phyloP scores from a whole-genome alignment of 2,329 filamentous ascomycete species.

The Nannizzia gypsea region DNA sequence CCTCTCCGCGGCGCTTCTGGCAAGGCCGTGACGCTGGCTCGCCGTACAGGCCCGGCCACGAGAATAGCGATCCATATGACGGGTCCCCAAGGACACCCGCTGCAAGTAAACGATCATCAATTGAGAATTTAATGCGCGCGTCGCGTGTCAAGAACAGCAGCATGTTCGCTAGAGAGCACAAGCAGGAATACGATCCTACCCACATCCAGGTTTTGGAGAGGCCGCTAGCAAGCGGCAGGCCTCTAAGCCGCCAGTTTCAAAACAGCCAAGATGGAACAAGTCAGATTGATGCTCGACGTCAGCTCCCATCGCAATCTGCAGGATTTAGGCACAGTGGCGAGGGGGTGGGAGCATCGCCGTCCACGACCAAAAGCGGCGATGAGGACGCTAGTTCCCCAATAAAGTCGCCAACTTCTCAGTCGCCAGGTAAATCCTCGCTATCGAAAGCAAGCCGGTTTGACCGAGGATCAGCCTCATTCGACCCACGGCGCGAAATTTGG shows the following conservation, averaged over 20 bases:
- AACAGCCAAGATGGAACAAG: slow-evolving; percentile 55
- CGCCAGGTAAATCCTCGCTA: slow-evolving; percentile 82
- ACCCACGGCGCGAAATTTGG: slow-evolving; percentile 57
- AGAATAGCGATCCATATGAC: slow-evolving; percentile 55
- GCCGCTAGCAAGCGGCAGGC: slow-evolving; percentile 55
- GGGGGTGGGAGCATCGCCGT: slow-evolving; percentile 1
- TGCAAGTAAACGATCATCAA: slow-evolving; percentile 71
- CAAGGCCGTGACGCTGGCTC: slow-evolving; percentile 60
- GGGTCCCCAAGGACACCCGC: slow-evolving; percentile 51
- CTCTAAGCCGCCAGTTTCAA: slow-evolving; percentile 50
- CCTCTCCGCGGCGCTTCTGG: slow-evolving; percentile 85
- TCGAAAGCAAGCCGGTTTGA: slow-evolving; percentile 51
- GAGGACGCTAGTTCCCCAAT: slow-evolving; percentile 26
- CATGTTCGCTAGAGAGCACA: slow-evolving; percentile 87
- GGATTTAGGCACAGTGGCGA: slow-evolving; percentile 16
- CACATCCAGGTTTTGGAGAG: slow-evolving; percentile 67
- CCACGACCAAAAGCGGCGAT: slow-evolving; percentile 9
- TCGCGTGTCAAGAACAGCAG: slow-evolving; percentile 97
- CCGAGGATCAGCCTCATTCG: slow-evolving; percentile 50
- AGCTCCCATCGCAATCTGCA: slow-evolving; percentile 13
- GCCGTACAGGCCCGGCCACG: slow-evolving; percentile 50
- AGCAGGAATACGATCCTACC: slow-evolving; percentile 81
- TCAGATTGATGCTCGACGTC: slow-evolving; percentile 17
- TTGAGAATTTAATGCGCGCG: slow-evolving; percentile 88
- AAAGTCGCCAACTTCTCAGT: slow-evolving; percentile 47